These are phyloP conservation scores for Microcyclosporella mali DNA, from an alignment of 2,329 filamentous ascomycete genomes.

Conservation along the genomic window DNA sequence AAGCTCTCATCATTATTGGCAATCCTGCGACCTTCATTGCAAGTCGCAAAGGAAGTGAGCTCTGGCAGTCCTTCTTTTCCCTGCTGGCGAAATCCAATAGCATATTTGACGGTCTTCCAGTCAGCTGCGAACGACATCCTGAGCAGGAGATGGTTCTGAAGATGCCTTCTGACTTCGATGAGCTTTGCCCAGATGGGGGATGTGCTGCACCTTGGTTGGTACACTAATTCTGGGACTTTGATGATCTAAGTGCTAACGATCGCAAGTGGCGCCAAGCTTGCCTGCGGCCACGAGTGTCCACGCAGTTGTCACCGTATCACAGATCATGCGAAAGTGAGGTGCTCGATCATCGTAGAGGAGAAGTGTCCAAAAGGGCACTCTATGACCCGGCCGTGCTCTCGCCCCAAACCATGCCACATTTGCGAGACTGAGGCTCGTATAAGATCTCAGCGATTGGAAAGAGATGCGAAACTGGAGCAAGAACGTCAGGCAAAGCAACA, in stretches of 20 bases:
- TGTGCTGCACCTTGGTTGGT: constrained; percentile 54
- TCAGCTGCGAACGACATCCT: constrained; percentile 56
- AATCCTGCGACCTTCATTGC: constrained; percentile 41
- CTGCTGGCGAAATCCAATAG: constrained; percentile 23
- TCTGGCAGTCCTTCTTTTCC: constrained; percentile 19
- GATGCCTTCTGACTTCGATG: constrained; percentile 53
- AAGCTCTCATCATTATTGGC: constrained; percentile 67
- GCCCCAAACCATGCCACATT: constrained; percentile 39
- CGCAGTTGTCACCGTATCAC: constrained; percentile 60
- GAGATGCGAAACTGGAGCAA: constrained; percentile 48
- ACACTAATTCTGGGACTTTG: no score
- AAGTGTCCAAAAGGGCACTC: constrained; percentile 51
- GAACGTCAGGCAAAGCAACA: constrained; percentile 40
- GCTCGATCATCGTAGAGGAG: constrained; percentile 38
- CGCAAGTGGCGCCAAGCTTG: constrained; percentile 44
- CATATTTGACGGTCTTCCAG: constrained; percentile 51
- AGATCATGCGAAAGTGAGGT: constrained; percentile 54
- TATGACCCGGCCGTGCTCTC: constrained; percentile 43
- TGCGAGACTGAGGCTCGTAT: constrained; percentile 50
- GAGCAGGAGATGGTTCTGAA: constrained; percentile 43
- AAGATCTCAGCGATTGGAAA: constrained; percentile 38
- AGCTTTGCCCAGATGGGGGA: constrained; percentile 62
- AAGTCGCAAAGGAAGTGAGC: constrained; percentile 11
- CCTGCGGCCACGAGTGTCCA: constrained; percentile 53
- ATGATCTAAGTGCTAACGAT: constrained; percentile 18